Conservation (phyloP, 352 stramenopile species). For the Pythium phragmiticola region DNA sequence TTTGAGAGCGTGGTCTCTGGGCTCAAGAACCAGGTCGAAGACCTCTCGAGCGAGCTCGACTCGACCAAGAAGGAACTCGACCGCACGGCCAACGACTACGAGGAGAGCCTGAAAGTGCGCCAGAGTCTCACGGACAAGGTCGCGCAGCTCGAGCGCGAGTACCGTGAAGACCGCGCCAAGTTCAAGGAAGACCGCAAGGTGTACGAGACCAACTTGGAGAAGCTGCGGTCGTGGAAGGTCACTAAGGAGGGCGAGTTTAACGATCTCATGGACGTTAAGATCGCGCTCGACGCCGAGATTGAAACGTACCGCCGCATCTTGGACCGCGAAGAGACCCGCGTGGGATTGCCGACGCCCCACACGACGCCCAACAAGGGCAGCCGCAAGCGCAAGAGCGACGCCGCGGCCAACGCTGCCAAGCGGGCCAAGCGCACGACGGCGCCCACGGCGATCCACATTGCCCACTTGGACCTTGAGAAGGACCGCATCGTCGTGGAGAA, state of each 20-base stretch:
- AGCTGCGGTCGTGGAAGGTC: conserved; percentile 65
- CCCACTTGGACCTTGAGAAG: conserved; percentile 66
- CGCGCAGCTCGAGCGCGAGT: conserved; percentile 74
- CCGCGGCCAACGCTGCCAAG: conserved; percentile 31
- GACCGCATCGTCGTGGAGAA: conserved; percentile 80
- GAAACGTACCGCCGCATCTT: conserved; percentile 81
- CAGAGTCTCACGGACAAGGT: conserved; percentile 80
- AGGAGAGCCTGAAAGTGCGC: conserved; percentile 71
- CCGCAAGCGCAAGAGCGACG: conserved; percentile 73
- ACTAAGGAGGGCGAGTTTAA: conserved; percentile 83
- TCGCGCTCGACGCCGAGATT: conserved; percentile 74
- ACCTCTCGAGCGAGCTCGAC: conserved; percentile 58
- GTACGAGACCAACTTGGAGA: conserved; percentile 69
- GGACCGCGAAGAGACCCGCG: conserved; percentile 72
- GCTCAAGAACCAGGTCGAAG: conserved; percentile 62
- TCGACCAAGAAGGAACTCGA: conserved; percentile 75
- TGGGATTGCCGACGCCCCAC: conserved; percentile 57
- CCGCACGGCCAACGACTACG: conserved; percentile 76
- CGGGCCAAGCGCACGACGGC: conserved; percentile 40
- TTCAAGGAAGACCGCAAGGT: conserved; percentile 78
- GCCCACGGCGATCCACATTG: conserved; percentile 55
- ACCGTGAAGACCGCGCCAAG: conserved; percentile 69
- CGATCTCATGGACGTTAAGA: conserved; percentile 88
- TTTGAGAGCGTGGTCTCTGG: conserved; percentile 56
- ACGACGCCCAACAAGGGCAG: conserved; percentile 35